Base-by-base conservation (phyloP, 2,329 filamentous ascomycete species). In the Cladosporium velox region DNA sequence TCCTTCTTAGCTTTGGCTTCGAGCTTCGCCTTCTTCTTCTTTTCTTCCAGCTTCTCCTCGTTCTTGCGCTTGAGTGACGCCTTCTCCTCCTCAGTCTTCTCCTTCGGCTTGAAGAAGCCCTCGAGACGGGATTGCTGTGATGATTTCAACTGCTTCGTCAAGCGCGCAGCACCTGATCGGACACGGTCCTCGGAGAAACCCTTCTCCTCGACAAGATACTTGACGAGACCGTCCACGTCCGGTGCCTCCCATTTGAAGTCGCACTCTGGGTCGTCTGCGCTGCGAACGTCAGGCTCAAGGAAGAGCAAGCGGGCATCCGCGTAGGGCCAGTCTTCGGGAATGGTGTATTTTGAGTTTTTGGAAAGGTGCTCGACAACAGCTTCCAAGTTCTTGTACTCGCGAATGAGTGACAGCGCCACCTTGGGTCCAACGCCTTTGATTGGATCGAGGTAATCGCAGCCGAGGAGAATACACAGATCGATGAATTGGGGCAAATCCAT, bases 181-280 rank as follows among this genome's bases (percentile, higher is more conserved):
- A 99, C 95, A 21, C 95, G 87, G 76, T 99, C 95, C 77, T 99
- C 96, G 34, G 89, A 96, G 84, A 99, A 99, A 0, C 93, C 95
- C 81, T 99, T 99, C 76, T 98, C 95, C 6, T 88, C 88, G 3
- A 97, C 95, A 2, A 99, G 83, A 79, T 92, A 99, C 72, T 95
- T 87, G 69, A 99, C 87, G 0, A 99, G 86, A 0, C 92, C 94
- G 2, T 97, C 93, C 1, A 95, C 84, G 73, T 99, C 93, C 3
- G 95, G 95, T 67, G 89, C 90, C 54, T 97, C 93, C 95, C 96
- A 99, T 79, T 97, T 97, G 84, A 98, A 97, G 77, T 99, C 93
- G 79, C 93, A 98, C 14, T 92, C 88, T 0, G 91, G 88, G 73
- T 96, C 87, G 71, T 96, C 91, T 28, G 94, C 93, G 54, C 86